These are phyloP conservation scores for Lipomyces starkeyi DNA, from an alignment of 805 yeast species.

Conservation along the genomic window DNA sequence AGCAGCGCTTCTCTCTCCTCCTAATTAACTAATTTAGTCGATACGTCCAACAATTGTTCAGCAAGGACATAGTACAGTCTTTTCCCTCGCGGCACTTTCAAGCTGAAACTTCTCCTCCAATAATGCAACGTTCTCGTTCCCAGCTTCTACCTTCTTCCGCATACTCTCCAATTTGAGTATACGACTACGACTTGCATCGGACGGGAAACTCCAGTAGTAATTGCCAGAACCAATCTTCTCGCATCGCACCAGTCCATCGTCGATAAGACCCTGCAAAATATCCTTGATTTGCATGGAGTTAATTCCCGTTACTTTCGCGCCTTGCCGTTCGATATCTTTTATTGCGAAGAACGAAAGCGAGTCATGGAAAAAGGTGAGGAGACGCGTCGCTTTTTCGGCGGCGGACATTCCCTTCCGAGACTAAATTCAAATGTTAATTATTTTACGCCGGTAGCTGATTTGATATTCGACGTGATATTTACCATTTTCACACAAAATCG, in stretches of 20 bases:
- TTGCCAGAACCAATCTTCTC: conserved; percentile 62
- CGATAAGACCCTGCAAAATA: conserved; percentile 53
- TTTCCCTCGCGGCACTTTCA: conserved; percentile 18
- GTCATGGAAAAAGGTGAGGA: conserved; percentile 32
- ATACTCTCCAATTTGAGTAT: conserved; percentile 26
- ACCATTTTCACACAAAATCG: neutral
- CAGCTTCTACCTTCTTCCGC: conserved; percentile 16
- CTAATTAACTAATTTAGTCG: neutral
- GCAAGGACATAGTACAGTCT: conserved; percentile 8
- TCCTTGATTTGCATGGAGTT: conserved; percentile 63
- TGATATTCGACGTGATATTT: neutral
- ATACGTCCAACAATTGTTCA: neutral
- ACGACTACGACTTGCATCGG: conserved; percentile 35
- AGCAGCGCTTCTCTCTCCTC: conserved; percentile 20
- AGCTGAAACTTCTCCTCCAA: conserved; percentile 22
- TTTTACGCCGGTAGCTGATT: neutral
- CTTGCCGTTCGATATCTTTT: conserved; percentile 58
- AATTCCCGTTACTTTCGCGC: conserved; percentile 55
- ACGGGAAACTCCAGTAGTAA: conserved; percentile 42
- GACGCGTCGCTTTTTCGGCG: conserved; percentile 31
- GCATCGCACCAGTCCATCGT: conserved; percentile 56
- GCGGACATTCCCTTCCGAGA: conserved; percentile 38
- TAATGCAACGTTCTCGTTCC: conserved; percentile 10
- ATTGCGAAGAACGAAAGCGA: conserved; percentile 41
- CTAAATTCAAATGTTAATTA: conserved; percentile 11